Evolutionary conservation across 192 early-diverging fungal species (phyloP).

Genomic region (Coemansia sp.): DNA sequence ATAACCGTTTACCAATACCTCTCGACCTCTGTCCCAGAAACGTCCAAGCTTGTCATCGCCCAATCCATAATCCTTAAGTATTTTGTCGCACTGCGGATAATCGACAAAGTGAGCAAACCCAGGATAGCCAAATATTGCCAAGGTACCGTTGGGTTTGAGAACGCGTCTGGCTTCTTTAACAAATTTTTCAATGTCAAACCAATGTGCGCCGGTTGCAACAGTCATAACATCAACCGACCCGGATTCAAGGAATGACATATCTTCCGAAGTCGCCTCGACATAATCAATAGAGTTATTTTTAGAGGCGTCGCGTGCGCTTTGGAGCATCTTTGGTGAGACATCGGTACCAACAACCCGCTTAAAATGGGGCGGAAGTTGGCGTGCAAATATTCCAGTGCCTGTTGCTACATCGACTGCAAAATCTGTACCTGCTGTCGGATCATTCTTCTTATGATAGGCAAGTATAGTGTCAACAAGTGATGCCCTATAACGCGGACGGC

Average conservation of each 20-base stretch:
- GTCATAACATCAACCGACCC: constrained; percentile 44
- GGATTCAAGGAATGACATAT: constrained; percentile 17
- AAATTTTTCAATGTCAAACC: constrained; percentile 38
- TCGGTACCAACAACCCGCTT: constrained; percentile 40
- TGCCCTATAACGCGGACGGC: constrained; percentile 36
- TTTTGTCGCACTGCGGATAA: constrained; percentile 45
- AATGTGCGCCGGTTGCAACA: constrained; percentile 45
- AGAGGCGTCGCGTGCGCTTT: constrained; percentile 28
- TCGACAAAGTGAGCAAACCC: constrained; percentile 34
- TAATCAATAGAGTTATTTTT: constrained; percentile 17
- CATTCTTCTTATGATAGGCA: constrained; percentile 27
- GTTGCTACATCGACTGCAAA: constrained; percentile 53
- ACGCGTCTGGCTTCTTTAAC: constrained; percentile 35
- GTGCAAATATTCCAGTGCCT: constrained; percentile 52
- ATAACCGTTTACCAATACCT: constrained; percentile 29
- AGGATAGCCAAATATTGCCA: constrained; percentile 50
- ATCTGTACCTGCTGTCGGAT: constrained; percentile 22
- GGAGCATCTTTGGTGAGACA: constrained; percentile 42
- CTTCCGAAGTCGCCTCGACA: constrained; percentile 30
- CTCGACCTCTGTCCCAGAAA: constrained; percentile 22
- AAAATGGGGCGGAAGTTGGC: constrained; percentile 24
- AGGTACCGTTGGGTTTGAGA: constrained; percentile 40
- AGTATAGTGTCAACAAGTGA: constrained; percentile 30
- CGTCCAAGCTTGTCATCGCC: constrained; percentile 4
- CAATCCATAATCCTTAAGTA: constrained; percentile 30